Evolutionary conservation across 805 yeast species (phyloP).

Genomic region (Zygoascus ofunaensis): DNA sequence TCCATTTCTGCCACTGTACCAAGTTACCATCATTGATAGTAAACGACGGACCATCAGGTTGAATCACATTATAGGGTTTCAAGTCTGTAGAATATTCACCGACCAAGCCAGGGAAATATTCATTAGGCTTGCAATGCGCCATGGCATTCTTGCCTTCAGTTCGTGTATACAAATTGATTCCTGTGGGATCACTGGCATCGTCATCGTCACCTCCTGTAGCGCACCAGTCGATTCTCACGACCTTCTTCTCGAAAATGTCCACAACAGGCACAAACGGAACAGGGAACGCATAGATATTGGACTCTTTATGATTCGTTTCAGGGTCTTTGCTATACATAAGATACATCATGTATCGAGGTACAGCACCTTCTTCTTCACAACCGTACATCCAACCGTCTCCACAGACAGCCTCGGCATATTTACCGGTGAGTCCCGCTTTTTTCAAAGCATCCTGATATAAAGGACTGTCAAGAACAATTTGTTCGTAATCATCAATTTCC

Average conservation of each 20-base stretch:
- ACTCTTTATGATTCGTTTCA: conserved; percentile 33
- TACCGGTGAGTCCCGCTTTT: conserved; percentile 40
- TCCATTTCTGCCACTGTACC: conserved; percentile 78
- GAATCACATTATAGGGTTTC: conserved; percentile 71
- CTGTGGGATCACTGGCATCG: conserved; percentile 36
- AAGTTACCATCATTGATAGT: conserved; percentile 41
- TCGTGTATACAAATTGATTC: conserved; percentile 33
- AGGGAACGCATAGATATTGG: conserved; percentile 48
- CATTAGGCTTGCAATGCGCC: conserved; percentile 3
- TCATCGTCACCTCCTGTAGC: conserved; percentile 65
- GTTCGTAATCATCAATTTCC: conserved; percentile 49
- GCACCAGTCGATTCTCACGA: conserved; percentile 63
- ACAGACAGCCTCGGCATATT: conserved; percentile 32
- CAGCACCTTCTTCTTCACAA: conserved; percentile 46
- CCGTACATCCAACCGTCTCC: conserved; percentile 86
- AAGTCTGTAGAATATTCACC: conserved; percentile 31
- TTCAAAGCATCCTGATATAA: conserved; percentile 53
- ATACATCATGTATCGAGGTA: conserved; percentile 45
- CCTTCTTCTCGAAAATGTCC: conserved; percentile 50
- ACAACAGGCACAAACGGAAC: conserved; percentile 70
- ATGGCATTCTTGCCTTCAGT: conserved; percentile 50
- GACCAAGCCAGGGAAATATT: conserved; percentile 3
- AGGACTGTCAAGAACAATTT: conserved; percentile 43
- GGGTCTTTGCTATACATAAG: conserved; percentile 70
- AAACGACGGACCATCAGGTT: conserved; percentile 78